Evolutionary conservation across 805 yeast genomes (phyloP).

Genomic region (Ogataea angusta): DNA sequence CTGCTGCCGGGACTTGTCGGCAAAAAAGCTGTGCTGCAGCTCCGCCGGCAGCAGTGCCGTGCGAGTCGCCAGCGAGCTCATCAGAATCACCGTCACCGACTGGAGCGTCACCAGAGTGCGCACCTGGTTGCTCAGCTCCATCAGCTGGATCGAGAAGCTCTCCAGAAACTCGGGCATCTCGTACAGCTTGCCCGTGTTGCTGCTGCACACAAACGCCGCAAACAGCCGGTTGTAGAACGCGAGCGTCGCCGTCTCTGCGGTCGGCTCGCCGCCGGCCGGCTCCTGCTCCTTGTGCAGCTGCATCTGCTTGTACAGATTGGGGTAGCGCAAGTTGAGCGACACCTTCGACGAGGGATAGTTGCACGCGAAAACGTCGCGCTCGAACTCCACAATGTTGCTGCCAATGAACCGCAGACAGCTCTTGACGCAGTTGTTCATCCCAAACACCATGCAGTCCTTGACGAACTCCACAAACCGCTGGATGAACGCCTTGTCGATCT

Average conservation of each 20-base stretch:
- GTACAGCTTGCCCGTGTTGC: constrained; percentile 11
- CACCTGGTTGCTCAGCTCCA: constrained; percentile 13
- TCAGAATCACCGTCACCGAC: constrained; percentile 16
- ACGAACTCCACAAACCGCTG: constrained; percentile 24
- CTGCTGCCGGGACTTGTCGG: constrained; percentile 8
- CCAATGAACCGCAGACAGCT: constrained; percentile 18
- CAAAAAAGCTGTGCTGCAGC: not conserved
- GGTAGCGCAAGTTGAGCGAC: constrained; percentile 18
- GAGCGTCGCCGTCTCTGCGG: constrained; percentile 3
- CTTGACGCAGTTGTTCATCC: constrained; percentile 21
- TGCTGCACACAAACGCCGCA: constrained; percentile 16
- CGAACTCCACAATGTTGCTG: constrained; percentile 20
- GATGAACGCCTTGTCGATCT: constrained; percentile 15
- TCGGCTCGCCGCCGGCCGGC: not conserved
- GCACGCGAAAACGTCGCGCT: constrained; percentile 21
- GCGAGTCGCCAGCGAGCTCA: constrained; percentile 14
- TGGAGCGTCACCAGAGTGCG: constrained; percentile 15
- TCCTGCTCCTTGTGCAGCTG: constrained; percentile 8
- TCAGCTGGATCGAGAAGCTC: constrained; percentile 14
- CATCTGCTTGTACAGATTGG: constrained; percentile 19
- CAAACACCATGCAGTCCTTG: constrained; percentile 25
- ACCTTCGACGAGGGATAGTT: constrained; percentile 13
- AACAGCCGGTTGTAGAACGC: constrained; percentile 20
- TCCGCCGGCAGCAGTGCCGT: constrained; percentile 8
- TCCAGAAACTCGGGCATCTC: constrained; percentile 23